Evolutionary conservation across 1,139 yeast species (phyloP), one percentile per base, ranked within the genome.

Genomic region (Yamadazyma taylorii): DNA sequence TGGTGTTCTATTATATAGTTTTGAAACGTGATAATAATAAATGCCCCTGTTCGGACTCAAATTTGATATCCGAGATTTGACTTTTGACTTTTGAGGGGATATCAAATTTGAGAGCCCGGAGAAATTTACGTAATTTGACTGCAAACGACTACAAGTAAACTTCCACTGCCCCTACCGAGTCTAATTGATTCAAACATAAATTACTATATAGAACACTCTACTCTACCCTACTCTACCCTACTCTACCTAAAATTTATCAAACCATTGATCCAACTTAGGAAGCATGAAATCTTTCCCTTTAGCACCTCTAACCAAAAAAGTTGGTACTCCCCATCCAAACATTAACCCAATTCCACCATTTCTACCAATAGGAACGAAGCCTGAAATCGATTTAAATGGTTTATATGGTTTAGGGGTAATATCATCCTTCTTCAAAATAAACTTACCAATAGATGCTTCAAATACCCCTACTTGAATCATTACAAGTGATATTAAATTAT

Each of bases 271-370:
- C 19, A 26, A n/a, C 26, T 47, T 42, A 3, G 56, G 35, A 23
- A 59, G 43, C 48, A 53, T 47, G 30, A 30, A 60, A 37, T 56
- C 58, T 32, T 43, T 55, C 3, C 55, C 33, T 46, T 66, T 69
- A 16, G 56, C 5, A 7, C 45, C n/a, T 41, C 47, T 41, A 13
- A 63, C 60, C 9, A 63, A 12, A 38, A 66, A 64, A 32, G 40
- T 57, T 2, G 73, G 72, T 8, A 56, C 36, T 3, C 41, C 25
- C 46, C 52, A 56, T 4, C 69, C 71, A 40, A 48, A 60, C 0
- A 52, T 21, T 7, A 50, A 33, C 12, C 69, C 72, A 34, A 66
- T 64, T 17, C 73, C 74, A 16, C 69, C 69, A 3, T 51, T 45
- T 42, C 52, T 57, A 4, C 69, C 62, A 33, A 67, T 55, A 10